Conservation (phyloP, 23 red algal species). For the Agarophyton chilense region DNA sequence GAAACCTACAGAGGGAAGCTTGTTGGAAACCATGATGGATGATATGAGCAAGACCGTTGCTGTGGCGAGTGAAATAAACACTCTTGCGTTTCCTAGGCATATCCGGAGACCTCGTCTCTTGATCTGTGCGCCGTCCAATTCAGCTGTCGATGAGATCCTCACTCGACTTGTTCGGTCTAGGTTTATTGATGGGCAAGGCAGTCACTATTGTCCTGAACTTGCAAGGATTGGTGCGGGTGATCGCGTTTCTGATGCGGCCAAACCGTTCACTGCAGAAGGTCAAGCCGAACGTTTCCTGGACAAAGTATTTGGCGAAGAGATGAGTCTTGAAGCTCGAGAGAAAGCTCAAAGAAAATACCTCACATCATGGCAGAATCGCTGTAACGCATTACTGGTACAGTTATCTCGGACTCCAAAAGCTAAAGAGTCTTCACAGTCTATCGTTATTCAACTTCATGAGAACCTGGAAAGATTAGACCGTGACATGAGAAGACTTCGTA, state of each 20-base stretch:
- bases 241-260: slow-evolving; percentile 64
- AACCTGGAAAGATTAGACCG: slow-evolving; percentile 69
- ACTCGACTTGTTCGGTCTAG: slow-evolving; percentile 58
- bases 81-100: slow-evolving; percentile 18
- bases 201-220: slow-evolving; percentile 71
- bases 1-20: slow-evolving; percentile 10
- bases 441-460: slow-evolving; percentile 70
- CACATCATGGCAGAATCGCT: slow-evolving; percentile 42
- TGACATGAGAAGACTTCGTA: slow-evolving; percentile 62
- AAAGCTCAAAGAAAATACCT: slow-evolving; percentile 57
- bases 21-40: slow-evolving; percentile 59
- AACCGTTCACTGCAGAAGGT: slow-evolving; percentile 66
- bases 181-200: slow-evolving; percentile 80
- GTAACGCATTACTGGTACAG: slow-evolving; percentile 49
- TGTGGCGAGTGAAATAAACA: background rate
- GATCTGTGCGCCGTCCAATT: slow-evolving; percentile 95
- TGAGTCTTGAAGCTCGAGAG: slow-evolving; percentile 40
- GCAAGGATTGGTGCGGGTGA: slow-evolving; percentile 68
- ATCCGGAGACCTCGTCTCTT: slow-evolving; percentile 70
- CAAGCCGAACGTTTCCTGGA: slow-evolving; percentile 84
- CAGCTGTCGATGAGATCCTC: slow-evolving; percentile 93
- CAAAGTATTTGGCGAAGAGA: slow-evolving; percentile 51
- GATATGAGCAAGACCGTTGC: slow-evolving; percentile 67
- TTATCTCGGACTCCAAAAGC: slow-evolving; percentile 40
- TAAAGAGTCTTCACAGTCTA: slow-evolving; percentile 28